These are phyloP conservation scores for Aspergillus terreus DNA, from an alignment of 2,329 filamentous ascomycete genomes.

Conservation along the genomic window DNA sequence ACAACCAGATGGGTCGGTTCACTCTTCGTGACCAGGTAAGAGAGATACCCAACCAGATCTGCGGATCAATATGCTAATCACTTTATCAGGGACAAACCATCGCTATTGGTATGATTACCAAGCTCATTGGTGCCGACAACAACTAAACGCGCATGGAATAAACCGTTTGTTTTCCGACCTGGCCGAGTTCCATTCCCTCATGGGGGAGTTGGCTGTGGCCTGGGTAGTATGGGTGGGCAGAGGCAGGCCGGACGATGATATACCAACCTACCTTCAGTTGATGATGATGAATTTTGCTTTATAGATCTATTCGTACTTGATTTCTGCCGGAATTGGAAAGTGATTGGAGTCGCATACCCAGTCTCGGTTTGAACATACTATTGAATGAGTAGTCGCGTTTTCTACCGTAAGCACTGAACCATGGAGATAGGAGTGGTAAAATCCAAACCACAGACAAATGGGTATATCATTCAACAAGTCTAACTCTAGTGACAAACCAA, in stretches of 20 bases:
- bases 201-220: conserved; percentile 4
- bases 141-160: conserved; percentile 15
- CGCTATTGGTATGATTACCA: conserved; percentile 98
- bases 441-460: background rate
- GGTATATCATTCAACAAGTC: background rate
- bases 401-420: background rate
- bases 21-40: conserved; percentile 80
- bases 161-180: conserved; percentile 2
- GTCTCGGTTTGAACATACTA: background rate
- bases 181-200: background rate
- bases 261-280: conserved; percentile 21
- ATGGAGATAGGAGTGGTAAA: background rate
- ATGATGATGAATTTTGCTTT: conserved; percentile 30
- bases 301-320: conserved; percentile 9
- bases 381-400: background rate
- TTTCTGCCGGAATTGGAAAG: conserved; percentile 20
- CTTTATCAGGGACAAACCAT: conserved; percentile 84
- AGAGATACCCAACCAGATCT: conserved; percentile 4
- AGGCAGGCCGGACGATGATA: conserved; percentile 23
- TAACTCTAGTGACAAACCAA: conserved; percentile 1
- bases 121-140: conserved; percentile 56
- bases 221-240: conserved; percentile 16
- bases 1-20: conserved; percentile 88
- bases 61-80: conserved; percentile 20
- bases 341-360: conserved; percentile 8